phyloP scores from a whole-genome alignment of 179 eudicot genomes.

The Spinacia oleracea region DNA sequence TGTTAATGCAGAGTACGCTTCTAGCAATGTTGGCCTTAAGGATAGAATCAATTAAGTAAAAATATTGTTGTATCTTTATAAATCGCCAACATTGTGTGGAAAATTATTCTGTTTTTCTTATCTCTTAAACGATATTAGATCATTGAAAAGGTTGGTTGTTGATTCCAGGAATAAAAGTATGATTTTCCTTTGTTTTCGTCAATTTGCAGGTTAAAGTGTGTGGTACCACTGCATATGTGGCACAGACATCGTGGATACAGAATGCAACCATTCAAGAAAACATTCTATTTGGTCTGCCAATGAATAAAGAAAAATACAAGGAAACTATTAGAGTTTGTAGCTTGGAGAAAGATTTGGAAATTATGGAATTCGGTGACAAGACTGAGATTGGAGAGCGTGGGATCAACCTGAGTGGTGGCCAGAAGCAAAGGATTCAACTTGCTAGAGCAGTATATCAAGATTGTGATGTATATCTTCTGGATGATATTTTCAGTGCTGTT shows the following conservation, averaged over 20 bases:
- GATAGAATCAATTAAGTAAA: slow-evolving; percentile 1
- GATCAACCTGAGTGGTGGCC: slow-evolving; percentile 95
- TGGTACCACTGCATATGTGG: slow-evolving; percentile 93
- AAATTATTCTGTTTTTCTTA: background rate
- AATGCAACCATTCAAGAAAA: slow-evolving; percentile 88
- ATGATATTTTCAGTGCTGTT: slow-evolving; percentile 92
- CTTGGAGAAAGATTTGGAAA: slow-evolving; percentile 82
- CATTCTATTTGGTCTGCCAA: slow-evolving; percentile 78
- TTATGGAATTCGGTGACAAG: slow-evolving; percentile 96
- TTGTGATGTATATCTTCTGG: slow-evolving; percentile 85
- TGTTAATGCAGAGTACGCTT: background rate
- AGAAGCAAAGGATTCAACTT: slow-evolving; percentile 89
- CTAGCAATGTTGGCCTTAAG: background rate
- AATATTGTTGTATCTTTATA: background rate
- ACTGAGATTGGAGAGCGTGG: slow-evolving; percentile 99
- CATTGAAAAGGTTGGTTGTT: background rate
- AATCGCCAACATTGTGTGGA: background rate
- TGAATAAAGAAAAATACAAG: slow-evolving; percentile 59
- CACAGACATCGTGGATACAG: slow-evolving; percentile 96
- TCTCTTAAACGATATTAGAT: background rate
- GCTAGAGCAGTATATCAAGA: slow-evolving; percentile 97
- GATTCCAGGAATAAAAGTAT: background rate
- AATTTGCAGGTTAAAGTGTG: slow-evolving; percentile 62
- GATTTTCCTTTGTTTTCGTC: slow-evolving; percentile 5
- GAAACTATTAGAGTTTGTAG: slow-evolving; percentile 75